A percentile compares a stretch with the other conserved stretches of the same genome.
These are phyloP conservation scores for Erythrophleum fordii DNA, from an alignment of 306 rosid genomes.

Conservation along the genomic window DNA sequence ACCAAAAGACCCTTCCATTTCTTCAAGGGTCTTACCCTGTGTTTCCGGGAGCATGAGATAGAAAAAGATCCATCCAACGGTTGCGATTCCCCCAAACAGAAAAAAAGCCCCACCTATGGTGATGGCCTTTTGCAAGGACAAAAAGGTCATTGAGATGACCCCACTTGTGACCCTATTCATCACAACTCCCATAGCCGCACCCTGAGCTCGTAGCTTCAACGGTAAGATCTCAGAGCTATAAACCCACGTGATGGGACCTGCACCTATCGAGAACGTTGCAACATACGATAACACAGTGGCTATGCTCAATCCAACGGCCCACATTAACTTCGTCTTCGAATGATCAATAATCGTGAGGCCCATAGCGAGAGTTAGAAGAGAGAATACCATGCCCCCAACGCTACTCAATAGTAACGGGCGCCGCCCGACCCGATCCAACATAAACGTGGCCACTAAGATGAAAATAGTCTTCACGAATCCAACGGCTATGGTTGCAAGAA, in stretches of 20 bases:
- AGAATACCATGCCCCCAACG: slow-evolving; percentile 63
- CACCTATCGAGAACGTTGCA: slow-evolving; percentile 74
- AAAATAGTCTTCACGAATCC: slow-evolving; percentile 68
- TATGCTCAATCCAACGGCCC: slow-evolving; percentile 66
- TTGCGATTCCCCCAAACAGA: slow-evolving; percentile 59
- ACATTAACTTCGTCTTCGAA: slow-evolving; percentile 30
- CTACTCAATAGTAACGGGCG: slow-evolving; percentile 71
- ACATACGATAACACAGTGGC: slow-evolving; percentile 53
- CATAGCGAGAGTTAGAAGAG: slow-evolving; percentile 49
- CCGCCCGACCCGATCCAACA: slow-evolving; percentile 74
- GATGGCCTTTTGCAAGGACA: slow-evolving; percentile 60
- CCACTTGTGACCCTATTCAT: slow-evolving; percentile 69
- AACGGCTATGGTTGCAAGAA: slow-evolving; percentile 83
- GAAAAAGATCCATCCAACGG: slow-evolving; percentile 70
- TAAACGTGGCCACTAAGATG: slow-evolving; percentile 75
- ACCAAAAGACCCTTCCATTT: slow-evolving; percentile 81
- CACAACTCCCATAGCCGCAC: slow-evolving; percentile 70
- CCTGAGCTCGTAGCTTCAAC: slow-evolving; percentile 81
- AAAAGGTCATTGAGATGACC: slow-evolving; percentile 69
- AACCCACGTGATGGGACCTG: slow-evolving; percentile 88
- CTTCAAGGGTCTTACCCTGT: slow-evolving; percentile 75
- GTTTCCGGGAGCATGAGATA: slow-evolving; percentile 76
- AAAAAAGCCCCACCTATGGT: slow-evolving; percentile 88
- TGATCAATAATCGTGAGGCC: slow-evolving; percentile 56
- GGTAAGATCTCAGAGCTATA: slow-evolving; percentile 87